Evolutionary conservation across 2,329 filamentous ascomycete genomes (phyloP).

Genomic region (Aspergillus sclerotialis): DNA sequence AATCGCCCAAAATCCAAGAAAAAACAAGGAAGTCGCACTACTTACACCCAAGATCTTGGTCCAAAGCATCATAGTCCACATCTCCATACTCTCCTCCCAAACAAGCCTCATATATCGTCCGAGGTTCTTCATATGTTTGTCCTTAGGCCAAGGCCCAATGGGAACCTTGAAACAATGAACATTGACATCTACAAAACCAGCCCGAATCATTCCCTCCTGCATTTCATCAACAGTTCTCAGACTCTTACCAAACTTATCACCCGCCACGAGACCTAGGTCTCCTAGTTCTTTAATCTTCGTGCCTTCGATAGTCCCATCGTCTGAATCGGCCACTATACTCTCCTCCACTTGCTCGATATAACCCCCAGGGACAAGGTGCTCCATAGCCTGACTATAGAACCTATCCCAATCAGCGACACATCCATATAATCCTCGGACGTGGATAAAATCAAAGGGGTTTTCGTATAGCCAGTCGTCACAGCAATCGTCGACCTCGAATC

Average conservation of each 20-base stretch:
- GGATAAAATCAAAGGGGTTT: neutral
- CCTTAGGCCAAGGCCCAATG: neutral
- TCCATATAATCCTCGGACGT: neutral
- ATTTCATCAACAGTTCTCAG: neutral
- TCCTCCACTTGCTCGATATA: neutral
- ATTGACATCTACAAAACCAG: neutral
- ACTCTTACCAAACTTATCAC: neutral
- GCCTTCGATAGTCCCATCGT: neutral
- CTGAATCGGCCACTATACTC: neutral
- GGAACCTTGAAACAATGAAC: neutral
- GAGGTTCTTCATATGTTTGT: neutral
- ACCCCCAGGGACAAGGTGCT: neutral
- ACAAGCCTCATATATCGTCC: neutral
- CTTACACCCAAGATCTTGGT: neutral
- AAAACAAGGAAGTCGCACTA: neutral
- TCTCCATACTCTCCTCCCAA: neutral
- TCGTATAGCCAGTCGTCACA: neutral
- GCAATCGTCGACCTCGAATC: neutral
- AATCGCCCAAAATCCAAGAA: neutral
- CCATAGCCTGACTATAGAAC: neutral
- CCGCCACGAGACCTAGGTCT: neutral
- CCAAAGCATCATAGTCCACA: neutral
- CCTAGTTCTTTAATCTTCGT: neutral
- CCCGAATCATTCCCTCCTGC: neutral
- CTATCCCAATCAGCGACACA: neutral